Evolutionary conservation across 208 protist genomes (phyloP).

Genomic region (Eutreptiella sp.): DNA sequence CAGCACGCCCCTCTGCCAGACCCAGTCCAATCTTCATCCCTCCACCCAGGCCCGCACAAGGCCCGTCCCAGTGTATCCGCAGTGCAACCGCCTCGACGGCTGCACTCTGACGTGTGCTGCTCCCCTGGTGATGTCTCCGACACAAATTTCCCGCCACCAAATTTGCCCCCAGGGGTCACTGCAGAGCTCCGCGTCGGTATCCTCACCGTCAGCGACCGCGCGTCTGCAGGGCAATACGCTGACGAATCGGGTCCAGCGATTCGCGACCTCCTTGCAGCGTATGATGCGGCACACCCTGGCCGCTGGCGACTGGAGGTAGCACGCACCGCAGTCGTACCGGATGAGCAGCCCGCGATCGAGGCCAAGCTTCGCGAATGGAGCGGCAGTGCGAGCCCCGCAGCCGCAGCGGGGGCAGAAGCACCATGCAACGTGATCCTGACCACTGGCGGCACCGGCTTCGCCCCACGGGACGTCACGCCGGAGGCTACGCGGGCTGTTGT

Average conservation of each 20-base stretch:
- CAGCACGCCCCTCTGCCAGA: neutral
- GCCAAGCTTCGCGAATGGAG: neutral
- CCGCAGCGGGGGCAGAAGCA: too few relatives aligned
- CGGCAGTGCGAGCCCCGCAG: neutral
- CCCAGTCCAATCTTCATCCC: too few relatives aligned
- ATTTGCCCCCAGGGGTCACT: neutral
- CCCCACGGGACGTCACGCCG: slow-evolving; percentile 38
- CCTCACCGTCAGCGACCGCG: slow-evolving; percentile 27
- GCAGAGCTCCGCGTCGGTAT: neutral
- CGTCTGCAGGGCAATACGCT: neutral
- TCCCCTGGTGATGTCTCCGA: too few relatives aligned
- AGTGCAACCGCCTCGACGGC: too few relatives aligned
- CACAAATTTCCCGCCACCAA: too few relatives aligned
- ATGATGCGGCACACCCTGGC: neutral
- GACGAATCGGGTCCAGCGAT: slow-evolving; percentile 20
- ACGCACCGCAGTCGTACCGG: neutral
- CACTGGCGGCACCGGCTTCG: slow-evolving; percentile 40
- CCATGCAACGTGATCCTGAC: slow-evolving; percentile 33
- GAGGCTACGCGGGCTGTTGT: slow-evolving; percentile 28
- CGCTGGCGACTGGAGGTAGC: neutral
- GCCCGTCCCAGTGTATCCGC: too few relatives aligned
- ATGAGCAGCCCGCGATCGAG: neutral
- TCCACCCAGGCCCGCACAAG: too few relatives aligned
- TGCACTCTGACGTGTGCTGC: too few relatives aligned
- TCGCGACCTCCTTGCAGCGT: neutral